Base-by-base conservation (phyloP, 83 land plant species). In the Larix sibirica region DNA sequence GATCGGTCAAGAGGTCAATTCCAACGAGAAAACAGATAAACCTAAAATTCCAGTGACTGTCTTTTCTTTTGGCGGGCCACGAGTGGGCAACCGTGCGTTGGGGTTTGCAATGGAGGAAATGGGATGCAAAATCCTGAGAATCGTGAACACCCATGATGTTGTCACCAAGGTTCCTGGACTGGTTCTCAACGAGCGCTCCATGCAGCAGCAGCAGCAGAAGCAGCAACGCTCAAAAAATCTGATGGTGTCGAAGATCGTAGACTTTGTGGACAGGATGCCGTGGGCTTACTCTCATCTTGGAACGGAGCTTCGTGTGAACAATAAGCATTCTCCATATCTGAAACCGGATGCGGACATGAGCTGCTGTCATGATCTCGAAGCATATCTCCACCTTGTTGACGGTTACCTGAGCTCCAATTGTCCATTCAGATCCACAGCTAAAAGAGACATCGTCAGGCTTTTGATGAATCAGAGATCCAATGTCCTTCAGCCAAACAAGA, bases 121-220 rank as follows among this genome's bases (percentile, higher is more conserved):
- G 20, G 78, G 89, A 12, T 86, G 89, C 33, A 92, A 87, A 69
- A 88, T 87, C 3, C 77, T 95, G 50, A 81, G 97, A 31, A 80
- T 92, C 0, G 90, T 88, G 56, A 95, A 95, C 84, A 79, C 81
- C 4, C 88, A 87, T 20, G 97, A 95, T 84, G 38, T 92, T 69
- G 79, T 95, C 44, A 89, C 95, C 21, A 73, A 73, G 40, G 54
- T 81, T 54, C 85, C 85, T 7, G 77, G 77, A 17, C 12, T 73
- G 5, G 2, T 73, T 1, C 40, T 40, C 38, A 38, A 73, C 1
- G 77, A 73, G 33, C 3, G 23, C 63, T 17, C 26, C 9, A 31
- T 16, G 40, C 42, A 56, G 20, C 62, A 50, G 26, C 67, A 17
- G 16, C 67, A 17, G 16, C 73, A 50, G 26, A 28, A 40, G 18